These are phyloP conservation scores for Mucor mucedo DNA, from an alignment of 371 early-diverging fungal genomes.

Conservation along the genomic window DNA sequence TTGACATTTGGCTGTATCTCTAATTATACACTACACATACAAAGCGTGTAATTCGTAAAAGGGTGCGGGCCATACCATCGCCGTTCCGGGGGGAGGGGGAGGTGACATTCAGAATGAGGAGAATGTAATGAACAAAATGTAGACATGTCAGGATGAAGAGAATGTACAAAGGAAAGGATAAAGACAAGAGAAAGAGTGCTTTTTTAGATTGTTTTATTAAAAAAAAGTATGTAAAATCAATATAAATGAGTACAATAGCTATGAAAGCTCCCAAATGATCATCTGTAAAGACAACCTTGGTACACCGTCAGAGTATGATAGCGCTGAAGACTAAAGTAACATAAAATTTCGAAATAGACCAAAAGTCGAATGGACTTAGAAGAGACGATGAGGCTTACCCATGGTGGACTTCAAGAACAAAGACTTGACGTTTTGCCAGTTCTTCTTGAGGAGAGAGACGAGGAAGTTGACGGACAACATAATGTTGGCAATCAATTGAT, in stretches of 20 bases:
- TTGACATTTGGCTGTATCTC: too few relatives aligned
- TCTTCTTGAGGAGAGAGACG: constrained; percentile 98
- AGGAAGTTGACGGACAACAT: constrained; percentile 98
- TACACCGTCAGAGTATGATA: constrained; percentile 36
- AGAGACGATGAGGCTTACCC: constrained; percentile 91
- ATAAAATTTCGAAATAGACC: background rate
- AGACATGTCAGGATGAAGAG: too few relatives aligned
- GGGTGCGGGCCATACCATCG: too few relatives aligned
- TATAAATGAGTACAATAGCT: background rate
- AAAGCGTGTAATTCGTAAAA: too few relatives aligned
- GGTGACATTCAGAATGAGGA: too few relatives aligned
- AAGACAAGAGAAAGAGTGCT: too few relatives aligned
- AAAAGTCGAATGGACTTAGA: constrained; percentile 52
- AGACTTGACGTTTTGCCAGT: constrained; percentile 99
- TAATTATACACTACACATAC: too few relatives aligned
- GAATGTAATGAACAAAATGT: too few relatives aligned
- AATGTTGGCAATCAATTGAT: constrained; percentile 96
- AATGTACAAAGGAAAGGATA: too few relatives aligned
- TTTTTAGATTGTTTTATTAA: too few relatives aligned
- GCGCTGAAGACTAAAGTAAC: constrained; percentile 9
- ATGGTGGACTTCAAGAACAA: constrained; percentile 98
- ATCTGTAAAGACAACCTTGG: constrained; percentile 35
- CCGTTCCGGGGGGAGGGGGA: too few relatives aligned
- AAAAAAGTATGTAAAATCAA: background rate
- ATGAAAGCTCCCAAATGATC: constrained; percentile 43